Evolutionary conservation across 257 asterid genomes (phyloP).

Genomic region (Solanum paucissectum): DNA sequence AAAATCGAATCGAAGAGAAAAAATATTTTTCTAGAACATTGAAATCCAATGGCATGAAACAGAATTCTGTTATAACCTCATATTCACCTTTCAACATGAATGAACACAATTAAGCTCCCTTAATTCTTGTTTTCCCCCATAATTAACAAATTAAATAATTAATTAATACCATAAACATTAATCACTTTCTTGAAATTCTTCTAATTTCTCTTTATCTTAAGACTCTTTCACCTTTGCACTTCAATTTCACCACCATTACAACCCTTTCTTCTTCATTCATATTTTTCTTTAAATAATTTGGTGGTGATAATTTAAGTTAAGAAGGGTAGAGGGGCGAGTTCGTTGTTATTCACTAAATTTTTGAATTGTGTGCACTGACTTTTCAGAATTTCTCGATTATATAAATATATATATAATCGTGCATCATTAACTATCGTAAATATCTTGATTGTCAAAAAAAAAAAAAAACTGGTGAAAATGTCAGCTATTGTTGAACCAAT

Average conservation of each 20-base stretch:
- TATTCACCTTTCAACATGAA: not conserved
- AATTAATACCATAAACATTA: not conserved
- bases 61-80: not conserved
- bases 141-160: not conserved
- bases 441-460: not conserved
- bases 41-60: not conserved
- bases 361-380: accelerated
- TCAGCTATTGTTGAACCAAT: not conserved
- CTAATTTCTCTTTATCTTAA: not conserved
- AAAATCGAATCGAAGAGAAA: no score
- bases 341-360: not conserved
- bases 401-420: no score
- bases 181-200: not conserved
- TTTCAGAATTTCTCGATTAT: not conserved
- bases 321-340: not conserved
- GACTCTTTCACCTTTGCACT: not conserved
- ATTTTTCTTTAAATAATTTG: not conserved
- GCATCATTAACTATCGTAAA: not conserved
- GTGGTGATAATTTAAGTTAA: not conserved
- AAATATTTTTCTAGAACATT: not conserved
- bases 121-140: not conserved
- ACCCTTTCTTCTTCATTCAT: not conserved
- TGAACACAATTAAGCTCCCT: not conserved
- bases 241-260: not conserved
- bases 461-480: not conserved